These are phyloP conservation scores for Aspergillus ruber DNA, from an alignment of 2,329 filamentous ascomycete genomes.

Conservation along the genomic window DNA sequence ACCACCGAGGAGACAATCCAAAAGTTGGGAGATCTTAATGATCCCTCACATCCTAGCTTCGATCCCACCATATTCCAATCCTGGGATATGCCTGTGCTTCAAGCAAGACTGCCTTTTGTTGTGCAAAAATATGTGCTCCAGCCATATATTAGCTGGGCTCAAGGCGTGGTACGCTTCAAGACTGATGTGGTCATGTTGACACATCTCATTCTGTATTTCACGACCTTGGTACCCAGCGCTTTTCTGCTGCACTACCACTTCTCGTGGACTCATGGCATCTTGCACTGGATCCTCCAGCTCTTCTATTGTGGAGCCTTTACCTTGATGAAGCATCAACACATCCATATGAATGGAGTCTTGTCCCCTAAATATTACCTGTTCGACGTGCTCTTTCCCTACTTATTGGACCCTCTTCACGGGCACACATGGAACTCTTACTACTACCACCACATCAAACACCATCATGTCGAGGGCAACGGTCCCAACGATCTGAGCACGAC, in stretches of 20 bases:
- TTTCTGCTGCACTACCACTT: conserved; percentile 60
- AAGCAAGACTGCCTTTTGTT: conserved; percentile 24
- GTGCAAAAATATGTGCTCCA: conserved; percentile 48
- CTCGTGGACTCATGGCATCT: conserved; percentile 59
- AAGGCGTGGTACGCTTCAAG: conserved; percentile 53
- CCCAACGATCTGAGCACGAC: conserved; percentile 70
- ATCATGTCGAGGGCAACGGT: conserved; percentile 76
- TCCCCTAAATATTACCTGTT: conserved; percentile 49
- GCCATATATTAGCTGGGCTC: conserved; percentile 55
- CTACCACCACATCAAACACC: conserved; percentile 81
- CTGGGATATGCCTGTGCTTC: conserved; percentile 45
- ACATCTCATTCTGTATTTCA: conserved; percentile 66
- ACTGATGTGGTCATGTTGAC: conserved; percentile 75
- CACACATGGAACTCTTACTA: conserved; percentile 83
- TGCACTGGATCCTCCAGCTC: conserved; percentile 60
- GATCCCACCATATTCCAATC: conserved; percentile 51
- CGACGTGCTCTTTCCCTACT: conserved; percentile 64
- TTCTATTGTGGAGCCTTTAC: conserved; percentile 70
- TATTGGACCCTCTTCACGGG: conserved; percentile 69
- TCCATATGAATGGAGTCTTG: conserved; percentile 67
- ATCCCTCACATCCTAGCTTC: conserved; percentile 43
- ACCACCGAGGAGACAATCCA: conserved; percentile 29
- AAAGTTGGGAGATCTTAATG: conserved; percentile 45
- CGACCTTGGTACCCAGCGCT: conserved; percentile 64
- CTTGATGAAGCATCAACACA: conserved; percentile 78